Evolutionary conservation across 2,329 filamentous ascomycete species (phyloP), one percentile per base, ranked within the genome.

Genomic region (Ascochyta clinopodiicola): DNA sequence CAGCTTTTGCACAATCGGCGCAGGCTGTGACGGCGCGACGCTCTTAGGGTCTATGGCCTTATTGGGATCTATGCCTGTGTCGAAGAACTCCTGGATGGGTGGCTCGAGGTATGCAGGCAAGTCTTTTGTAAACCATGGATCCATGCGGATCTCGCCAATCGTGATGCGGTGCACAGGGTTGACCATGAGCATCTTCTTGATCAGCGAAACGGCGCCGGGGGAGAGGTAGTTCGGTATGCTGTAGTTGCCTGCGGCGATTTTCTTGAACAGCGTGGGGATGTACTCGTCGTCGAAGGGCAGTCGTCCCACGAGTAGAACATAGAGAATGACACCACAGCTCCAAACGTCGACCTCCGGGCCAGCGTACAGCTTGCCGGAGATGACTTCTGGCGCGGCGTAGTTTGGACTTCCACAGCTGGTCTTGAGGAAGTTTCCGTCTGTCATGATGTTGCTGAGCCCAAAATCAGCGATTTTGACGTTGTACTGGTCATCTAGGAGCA

Each of bases 391-490:
- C 1, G 95, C 95, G 12, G 95, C 95, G 76, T 99, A 99, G 77
- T 99, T 99, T 37, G 95, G 95, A 72, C 94, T 98, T 48, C 95
- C 95, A 70, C 95, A 99, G 74, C 93, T 98, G 1, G 95, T 99
- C 80, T 97, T 98, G 69, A 99, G 85, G 74, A 99, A 99, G 75
- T 99, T 99, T 24, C 95, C 95, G 74, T 99, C 95, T 0, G 95
- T 98, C 95, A 99, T 99, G 79, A 99, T 99, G 75, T 99, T 99
- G 81, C 94, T 98, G 53, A 99, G 82, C 54, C 95, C 95, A 67
- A 99, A 99, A 78, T 99, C 95, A 69, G 95, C 95, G 79, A 99
- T 99, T 81, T 99, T 99, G 78, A 99, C 94, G 70, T 99, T 97
- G 72, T 96, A 88, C 56, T 96, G 89, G 63, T 96, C 91, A 78